Percentiles rank a stretch among this genome's conserved stretches.
These are phyloP conservation scores for Funneliformis caledonium DNA, from an alignment of 371 early-diverging fungal genomes.

Conservation along the genomic window DNA sequence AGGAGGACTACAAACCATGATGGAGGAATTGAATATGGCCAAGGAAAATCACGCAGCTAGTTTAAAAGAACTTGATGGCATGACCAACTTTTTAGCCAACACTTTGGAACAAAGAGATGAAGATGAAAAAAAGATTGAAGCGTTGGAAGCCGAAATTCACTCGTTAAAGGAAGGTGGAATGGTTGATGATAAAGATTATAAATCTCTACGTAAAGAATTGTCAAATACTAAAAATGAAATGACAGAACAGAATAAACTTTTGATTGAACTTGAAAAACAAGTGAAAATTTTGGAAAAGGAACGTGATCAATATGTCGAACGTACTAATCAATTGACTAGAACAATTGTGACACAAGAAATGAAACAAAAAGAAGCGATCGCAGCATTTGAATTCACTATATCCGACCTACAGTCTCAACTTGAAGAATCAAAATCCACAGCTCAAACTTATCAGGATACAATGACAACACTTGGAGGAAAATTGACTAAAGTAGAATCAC, in stretches of 20 bases:
- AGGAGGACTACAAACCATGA: constrained; percentile 7
- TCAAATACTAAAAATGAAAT: constrained; percentile 5
- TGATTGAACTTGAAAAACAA: constrained; percentile 11
- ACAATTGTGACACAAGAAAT: not conserved
- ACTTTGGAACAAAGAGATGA: constrained; percentile 9
- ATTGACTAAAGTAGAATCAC: not conserved
- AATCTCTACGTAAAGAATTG: not conserved
- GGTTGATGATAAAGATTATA: not conserved
- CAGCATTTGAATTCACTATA: not conserved
- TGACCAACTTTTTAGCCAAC: not conserved
- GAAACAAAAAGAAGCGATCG: not conserved
- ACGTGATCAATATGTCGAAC: constrained; percentile 2
- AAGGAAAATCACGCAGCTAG: not conserved
- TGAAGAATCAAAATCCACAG: not conserved
- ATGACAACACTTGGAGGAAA: not conserved
- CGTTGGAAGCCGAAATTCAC: constrained; percentile 3
- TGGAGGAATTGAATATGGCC: constrained; percentile 8
- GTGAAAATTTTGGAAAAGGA: not conserved
- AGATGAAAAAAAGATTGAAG: not conserved
- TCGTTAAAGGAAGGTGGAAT: not conserved
- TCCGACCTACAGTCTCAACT: not conserved
- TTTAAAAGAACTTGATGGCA: constrained; percentile 7
- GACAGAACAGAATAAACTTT: not conserved
- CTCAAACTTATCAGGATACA: not conserved
- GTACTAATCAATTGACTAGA: not conserved